Base-by-base conservation (phyloP, 768 basidiomycete genomes). In the Phlebiopsis flavidoalba region DNA sequence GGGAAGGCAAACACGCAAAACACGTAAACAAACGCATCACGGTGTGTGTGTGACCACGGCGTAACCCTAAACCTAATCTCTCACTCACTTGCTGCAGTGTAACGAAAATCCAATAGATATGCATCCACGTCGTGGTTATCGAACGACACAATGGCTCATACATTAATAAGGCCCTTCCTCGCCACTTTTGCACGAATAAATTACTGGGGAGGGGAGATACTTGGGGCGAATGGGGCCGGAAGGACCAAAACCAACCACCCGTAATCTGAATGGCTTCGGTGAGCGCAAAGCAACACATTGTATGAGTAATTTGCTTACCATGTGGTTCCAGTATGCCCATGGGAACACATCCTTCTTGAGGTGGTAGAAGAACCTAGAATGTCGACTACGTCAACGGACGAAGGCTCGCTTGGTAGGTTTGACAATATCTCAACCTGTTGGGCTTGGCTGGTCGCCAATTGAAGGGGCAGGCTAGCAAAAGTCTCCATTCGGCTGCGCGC, bases 401-500 rank as follows among this genome's bases (percentile, higher is more conserved):
- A 2, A 43, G 10, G 8, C 40, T 43, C 10, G 26, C 26, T 43
- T 43, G 40, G 55, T 15, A 35, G 47, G 53, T 65, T 4, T 68
- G 40, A 53, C 63, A 24, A 60, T 24, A 24, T 74, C 80, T 61
- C 62, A n/a, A 90, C 92, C 87, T 80, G 67, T 87, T 81, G 40
- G 87, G 88, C 61, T 81, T 84, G n/a, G 77, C 72, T 97, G 95
- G 70, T 96, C 86, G 35, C 83, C 83, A 22, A 93, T 74, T 66
- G 82, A 75, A n/a, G 57, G n/a, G n/a, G 61, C 22, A 14, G 47
- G 2, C 73, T 68, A 15, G 81, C 74, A 68, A 99, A 98, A 0
- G 91, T 83, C 75, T 98, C 96, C 66, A n/a, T 93, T 87, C 1
- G 94, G 91, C 69, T 87, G 83, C 1, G 88, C 75, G 15, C 92